Evolutionary conservation across 305 asterid genomes (phyloP), one percentile per base, ranked within the genome.

Genomic region (Nicotiana rustica): DNA sequence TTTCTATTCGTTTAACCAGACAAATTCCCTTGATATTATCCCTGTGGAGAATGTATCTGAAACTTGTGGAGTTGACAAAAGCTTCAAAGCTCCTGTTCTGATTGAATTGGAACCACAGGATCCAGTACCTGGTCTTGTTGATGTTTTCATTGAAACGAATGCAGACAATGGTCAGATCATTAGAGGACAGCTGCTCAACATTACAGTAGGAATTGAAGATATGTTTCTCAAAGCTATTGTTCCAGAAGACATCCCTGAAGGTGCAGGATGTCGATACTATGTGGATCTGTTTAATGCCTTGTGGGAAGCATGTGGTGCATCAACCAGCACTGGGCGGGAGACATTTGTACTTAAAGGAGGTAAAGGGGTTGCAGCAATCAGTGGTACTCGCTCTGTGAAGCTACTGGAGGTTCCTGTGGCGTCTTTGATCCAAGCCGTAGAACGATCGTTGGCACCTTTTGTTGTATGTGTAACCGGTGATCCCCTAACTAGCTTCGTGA

Each of bases 221-320:
- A 96, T 96, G 98, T 96, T 96, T 88, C 95, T 90, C 61, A 92
- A 88, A 89, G 93, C 94, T 81, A 86, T 90, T 83, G 86, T 88
- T 70, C 98, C 98, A 35, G 93, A 94, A 65, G 94, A 88, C 82
- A 82, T 91, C 69, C 81, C 87, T 33, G 89, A 82, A 85, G 92
- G 87, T 75, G 86, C 60, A 67, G 86, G 82, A 14, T 86, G 91
- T 25, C 77, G 80, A 69, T 94, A 93, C 82, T 87, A 90, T 61
- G 83, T 86, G 69, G 90, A 92, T 55, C 86, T 96, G 35, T 96
- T 93, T 84, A 87, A 91, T 85, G 98, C 98, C 36, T 86, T 96
- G 81, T 94, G 99, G 99, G 99, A 94, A 88, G 95, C 97, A 62
- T 94, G 98, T 70, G 97, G 92, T 80, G 60, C 97, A 71, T 85